A percentile compares a stretch with the other conserved stretches of the same genome.
phyloP scores from a whole-genome alignment of 2,329 filamentous ascomycete species.

The Hypoxylon sp. region DNA sequence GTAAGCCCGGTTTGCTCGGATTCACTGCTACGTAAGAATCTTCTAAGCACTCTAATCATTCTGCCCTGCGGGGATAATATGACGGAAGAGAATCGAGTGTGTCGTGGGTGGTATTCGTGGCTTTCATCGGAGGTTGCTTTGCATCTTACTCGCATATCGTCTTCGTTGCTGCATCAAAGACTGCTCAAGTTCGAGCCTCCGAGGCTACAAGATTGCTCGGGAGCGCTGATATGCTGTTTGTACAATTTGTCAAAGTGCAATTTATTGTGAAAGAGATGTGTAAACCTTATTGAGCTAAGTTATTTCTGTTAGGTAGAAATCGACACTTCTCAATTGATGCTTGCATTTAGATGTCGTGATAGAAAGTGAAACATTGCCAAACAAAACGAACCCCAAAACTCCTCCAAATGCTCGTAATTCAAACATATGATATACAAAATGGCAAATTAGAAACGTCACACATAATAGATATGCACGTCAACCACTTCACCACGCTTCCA shows the following conservation, averaged over 20 bases:
- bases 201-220: too few relatives aligned
- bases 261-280: too few relatives aligned
- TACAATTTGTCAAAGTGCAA: too few relatives aligned
- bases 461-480: background rate
- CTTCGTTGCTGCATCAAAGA: too few relatives aligned
- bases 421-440: constrained; percentile 19
- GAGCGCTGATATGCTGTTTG: too few relatives aligned
- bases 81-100: too few relatives aligned
- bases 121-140: constrained; percentile 1
- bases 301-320: too few relatives aligned
- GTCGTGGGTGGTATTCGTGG: constrained; percentile 3
- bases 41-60: constrained; percentile 35
- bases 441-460: constrained; percentile 7
- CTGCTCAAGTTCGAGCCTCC: background rate
- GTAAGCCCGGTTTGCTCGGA: constrained; percentile 8
- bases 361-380: constrained; percentile 6
- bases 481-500: constrained; percentile 30
- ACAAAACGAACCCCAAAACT: constrained; percentile 3
- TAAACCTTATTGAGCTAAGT: too few relatives aligned
- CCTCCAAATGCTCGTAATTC: constrained; percentile 9
- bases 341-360: too few relatives aligned
- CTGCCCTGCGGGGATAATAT: constrained; percentile 32
- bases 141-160: background rate
- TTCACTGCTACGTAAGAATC: constrained; percentile 17
- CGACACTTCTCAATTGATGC: too few relatives aligned